A percentile compares a stretch with the other conserved stretches of the same genome.
Conservation (phyloP, 2,329 filamentous ascomycete species). For the Chlorencoelia australis region DNA sequence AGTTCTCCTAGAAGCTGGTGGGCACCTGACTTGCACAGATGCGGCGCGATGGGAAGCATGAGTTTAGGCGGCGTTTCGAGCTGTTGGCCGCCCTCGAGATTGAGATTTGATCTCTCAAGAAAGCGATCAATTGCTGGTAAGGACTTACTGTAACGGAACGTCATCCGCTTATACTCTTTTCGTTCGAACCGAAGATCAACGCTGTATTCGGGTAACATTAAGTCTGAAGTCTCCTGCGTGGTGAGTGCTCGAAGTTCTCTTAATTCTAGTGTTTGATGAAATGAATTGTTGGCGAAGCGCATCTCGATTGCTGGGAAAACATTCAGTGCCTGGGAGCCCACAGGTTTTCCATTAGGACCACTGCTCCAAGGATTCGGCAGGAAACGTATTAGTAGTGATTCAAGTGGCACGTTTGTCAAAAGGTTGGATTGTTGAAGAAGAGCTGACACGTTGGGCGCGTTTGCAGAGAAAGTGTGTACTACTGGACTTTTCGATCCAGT, state of each 20-base stretch:
- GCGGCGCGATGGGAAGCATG: constrained; percentile 18
- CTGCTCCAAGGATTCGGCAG: constrained; percentile 22
- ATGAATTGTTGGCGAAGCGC: constrained; percentile 13
- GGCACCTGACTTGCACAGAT: constrained; percentile 13
- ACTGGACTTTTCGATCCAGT: neutral
- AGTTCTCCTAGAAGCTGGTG: neutral
- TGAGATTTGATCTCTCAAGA: constrained; percentile 15
- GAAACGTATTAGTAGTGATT: constrained; percentile 18
- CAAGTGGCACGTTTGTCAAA: neutral
- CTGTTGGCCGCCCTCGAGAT: constrained; percentile 3
- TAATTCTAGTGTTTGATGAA: constrained; percentile 10
- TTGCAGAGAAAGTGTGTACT: constrained; percentile 15
- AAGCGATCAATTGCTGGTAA: constrained; percentile 14
- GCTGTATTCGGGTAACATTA: constrained; percentile 25
- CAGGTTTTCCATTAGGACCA: constrained; percentile 1
- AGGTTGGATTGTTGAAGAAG: constrained; percentile 3
- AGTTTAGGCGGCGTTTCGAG: constrained; percentile 21
- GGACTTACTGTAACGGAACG: neutral
- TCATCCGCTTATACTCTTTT: constrained; percentile 14
- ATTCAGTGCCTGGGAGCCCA: constrained; percentile 15
- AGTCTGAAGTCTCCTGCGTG: constrained; percentile 15
- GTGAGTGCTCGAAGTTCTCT: constrained; percentile 17
- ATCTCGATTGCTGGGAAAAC: constrained; percentile 26
- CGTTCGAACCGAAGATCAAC: constrained; percentile 26
- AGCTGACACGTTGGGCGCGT: constrained; percentile 18